Conservation (phyloP, 352 stramenopile species). For the Lagenidium giganteum region DNA sequence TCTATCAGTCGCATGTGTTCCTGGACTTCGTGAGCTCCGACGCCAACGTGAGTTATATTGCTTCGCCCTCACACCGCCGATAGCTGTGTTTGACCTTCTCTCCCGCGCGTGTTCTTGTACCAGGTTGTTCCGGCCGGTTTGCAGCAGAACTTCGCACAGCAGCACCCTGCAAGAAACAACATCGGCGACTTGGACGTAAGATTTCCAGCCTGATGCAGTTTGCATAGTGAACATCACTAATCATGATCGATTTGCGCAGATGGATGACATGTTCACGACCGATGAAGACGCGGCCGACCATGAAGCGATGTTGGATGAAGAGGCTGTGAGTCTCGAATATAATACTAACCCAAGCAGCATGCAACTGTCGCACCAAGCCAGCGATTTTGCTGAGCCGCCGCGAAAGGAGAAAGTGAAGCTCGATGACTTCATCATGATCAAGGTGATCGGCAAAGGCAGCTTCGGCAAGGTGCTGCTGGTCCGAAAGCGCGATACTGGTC, state of each 20-base stretch:
- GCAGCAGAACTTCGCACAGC: constrained; percentile 23
- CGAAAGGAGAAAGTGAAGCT: constrained; percentile 83
- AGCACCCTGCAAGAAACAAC: constrained; percentile 27
- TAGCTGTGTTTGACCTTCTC: too few species aligned
- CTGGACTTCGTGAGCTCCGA: constrained; percentile 78
- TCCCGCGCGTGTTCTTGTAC: too few species aligned
- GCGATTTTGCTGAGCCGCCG: too few species aligned
- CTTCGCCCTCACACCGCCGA: too few species aligned
- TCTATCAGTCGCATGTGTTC: constrained; percentile 81
- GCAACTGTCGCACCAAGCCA: too few species aligned
- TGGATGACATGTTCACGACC: constrained; percentile 75
- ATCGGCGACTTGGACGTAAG: constrained; percentile 79
- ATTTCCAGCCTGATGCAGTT: too few species aligned
- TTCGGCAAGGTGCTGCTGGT: constrained; percentile 97
- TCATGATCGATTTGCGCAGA: constrained; percentile 14
- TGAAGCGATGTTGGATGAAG: constrained; percentile 47
- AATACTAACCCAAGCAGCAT: too few species aligned
- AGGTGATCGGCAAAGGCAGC: constrained; percentile 95
- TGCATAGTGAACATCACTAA: too few species aligned
- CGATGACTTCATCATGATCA: constrained; percentile 95
- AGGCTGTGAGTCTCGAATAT: too few species aligned
- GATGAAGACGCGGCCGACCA: constrained; percentile 51
- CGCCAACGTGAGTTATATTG: constrained; percentile 47
- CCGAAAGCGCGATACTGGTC: constrained; percentile 86
- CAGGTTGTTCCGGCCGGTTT: constrained; percentile 41